Conservation (phyloP, 169 alveolate species). For the Cryptosporidium sp. region DNA sequence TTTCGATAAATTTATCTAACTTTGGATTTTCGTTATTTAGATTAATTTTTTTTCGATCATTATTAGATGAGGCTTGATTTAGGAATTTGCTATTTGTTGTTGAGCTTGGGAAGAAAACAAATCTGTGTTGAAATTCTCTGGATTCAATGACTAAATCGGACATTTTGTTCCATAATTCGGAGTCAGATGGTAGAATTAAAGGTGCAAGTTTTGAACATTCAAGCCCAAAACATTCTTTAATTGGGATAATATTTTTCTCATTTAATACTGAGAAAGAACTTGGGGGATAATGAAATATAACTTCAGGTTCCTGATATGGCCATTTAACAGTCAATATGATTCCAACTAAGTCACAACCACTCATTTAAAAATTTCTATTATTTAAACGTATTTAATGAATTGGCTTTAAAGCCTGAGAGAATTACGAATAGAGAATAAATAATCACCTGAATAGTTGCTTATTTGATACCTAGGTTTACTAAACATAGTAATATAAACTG, state of each 20-base stretch:
- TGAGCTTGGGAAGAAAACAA: constrained; percentile 35
- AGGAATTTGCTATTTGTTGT: neutral
- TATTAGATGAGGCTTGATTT: neutral
- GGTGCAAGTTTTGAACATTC: constrained; percentile 67
- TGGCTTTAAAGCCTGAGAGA: neutral
- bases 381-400: neutral
- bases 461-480: too few relatives aligned
- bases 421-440: neutral
- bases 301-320: constrained; percentile 74
- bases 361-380: neutral
- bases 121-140: constrained; percentile 29
- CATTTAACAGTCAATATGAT: constrained; percentile 57
- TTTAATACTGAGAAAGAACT: neutral
- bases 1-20: constrained; percentile 25
- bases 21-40: neutral
- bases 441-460: neutral
- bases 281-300: constrained; percentile 29
- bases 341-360: constrained; percentile 18
- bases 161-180: constrained; percentile 48
- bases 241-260: neutral
- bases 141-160: constrained; percentile 68
- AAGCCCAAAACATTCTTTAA: constrained; percentile 37
- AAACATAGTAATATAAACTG: neutral
- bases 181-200: constrained; percentile 50
- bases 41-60: neutral